Evolutionary conservation across 345 rosid genomes (phyloP).

Genomic region (Populus tremula): DNA sequence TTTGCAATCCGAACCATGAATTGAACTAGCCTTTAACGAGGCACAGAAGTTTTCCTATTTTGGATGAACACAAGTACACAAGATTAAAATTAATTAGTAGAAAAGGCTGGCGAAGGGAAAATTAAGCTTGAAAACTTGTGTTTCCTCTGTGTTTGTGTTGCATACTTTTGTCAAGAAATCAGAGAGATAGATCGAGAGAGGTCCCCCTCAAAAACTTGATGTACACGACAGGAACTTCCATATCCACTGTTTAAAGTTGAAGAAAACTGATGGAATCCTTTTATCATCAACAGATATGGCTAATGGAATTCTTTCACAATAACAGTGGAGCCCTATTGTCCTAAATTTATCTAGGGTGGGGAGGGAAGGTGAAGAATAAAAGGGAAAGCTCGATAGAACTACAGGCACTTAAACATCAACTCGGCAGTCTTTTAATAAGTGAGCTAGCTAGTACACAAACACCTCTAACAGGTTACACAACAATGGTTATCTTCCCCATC

Average conservation of each 20-base stretch:
- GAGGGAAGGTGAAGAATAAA: not conserved
- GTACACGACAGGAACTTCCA: not conserved
- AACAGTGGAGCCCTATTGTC: not conserved
- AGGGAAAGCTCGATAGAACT: not conserved
- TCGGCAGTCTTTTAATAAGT: not conserved
- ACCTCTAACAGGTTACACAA: not conserved
- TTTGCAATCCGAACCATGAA: not conserved
- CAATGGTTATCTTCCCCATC: not conserved
- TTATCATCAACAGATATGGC: not conserved
- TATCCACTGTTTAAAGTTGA: not conserved
- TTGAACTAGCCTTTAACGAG: not conserved
- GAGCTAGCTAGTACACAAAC: slow-evolving; percentile 2
- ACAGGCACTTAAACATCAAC: not conserved
- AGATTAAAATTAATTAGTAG: not conserved
- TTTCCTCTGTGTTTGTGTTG: not conserved
- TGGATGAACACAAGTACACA: not conserved
- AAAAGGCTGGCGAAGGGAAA: not conserved
- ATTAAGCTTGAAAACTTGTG: not conserved
- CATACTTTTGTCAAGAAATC: not conserved
- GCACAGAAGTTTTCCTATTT: not conserved
- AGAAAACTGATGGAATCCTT: not conserved
- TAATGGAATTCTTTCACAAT: not conserved
- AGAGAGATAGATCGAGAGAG: not conserved
- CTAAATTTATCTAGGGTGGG: not conserved
- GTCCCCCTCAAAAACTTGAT: slow-evolving; percentile 5